Base-by-base conservation (phyloP, 2,329 filamentous ascomycete species). In the Pyrenochaeta sp. region DNA sequence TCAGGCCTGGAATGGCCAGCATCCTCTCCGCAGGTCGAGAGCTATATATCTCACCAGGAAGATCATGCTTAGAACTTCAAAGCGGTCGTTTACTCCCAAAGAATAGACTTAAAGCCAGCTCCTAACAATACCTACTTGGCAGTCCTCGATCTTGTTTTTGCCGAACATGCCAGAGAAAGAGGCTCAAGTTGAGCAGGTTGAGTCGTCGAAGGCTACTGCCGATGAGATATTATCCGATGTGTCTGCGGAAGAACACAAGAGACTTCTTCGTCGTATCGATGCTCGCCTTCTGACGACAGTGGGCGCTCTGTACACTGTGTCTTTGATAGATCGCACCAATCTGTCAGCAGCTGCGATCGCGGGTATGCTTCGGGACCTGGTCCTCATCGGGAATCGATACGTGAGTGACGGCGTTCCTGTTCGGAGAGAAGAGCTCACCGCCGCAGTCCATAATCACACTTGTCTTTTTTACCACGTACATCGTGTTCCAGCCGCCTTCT, bases 321-420 rank as follows among this genome's bases (percentile, higher is more conserved):
- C 82, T 53, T 73, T 93, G 46, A 89, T 93, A 83, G 89, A 94
- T 63, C 78, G 89, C 21, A 90, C 87, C 2, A 93, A 93, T 68
- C 72, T 92, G 65, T 82, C 82, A n/a, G 77, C 82, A 15, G 88
- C 88, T 27, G 82, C 82, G 30, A 86, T 93, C 65, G 88, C 89
- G 14, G 89, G 80, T 77, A 79, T 61, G 41, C 64, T 55, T 8
- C n/a, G 23, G 4, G 11, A n/a, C 22, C 11, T 14, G 13, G 9
- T 3, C 19, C 8, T 41, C 64, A 17, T 36, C 48, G 3, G 27
- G 10, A n/a, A n/a, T n/a, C 8, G 6, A 20, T 10, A 19, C 18
- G 3, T 13, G 71, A 75, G 11, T 46, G 76, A 39, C 53, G 58
- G 3, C 55, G 72, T 13, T 46, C 36, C 6, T 47, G 56, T 6